Percentiles rank a stretch among this genome's conserved stretches.
Evolutionary conservation across 2,329 filamentous ascomycete genomes (phyloP).

Genomic region (Botrytis tulipae): DNA sequence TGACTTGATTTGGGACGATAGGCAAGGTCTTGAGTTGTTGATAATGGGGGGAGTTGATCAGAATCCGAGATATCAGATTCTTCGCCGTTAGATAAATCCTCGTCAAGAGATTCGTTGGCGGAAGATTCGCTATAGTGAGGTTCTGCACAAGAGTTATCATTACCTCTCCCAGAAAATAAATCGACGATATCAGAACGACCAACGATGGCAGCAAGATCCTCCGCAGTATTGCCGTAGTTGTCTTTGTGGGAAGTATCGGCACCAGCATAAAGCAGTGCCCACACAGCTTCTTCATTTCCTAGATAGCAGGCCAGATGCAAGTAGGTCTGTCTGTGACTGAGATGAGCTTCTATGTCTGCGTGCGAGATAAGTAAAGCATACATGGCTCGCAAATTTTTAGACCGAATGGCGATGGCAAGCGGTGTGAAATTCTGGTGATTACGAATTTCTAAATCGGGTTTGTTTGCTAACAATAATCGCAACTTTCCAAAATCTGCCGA

Average conservation of each 20-base stretch:
- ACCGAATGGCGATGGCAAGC: background rate
- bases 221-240: background rate
- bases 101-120: too few relatives aligned
- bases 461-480: background rate
- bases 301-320: background rate
- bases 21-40: background rate
- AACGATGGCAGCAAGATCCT: background rate
- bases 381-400: background rate
- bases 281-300: background rate
- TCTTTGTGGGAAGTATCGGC: background rate
- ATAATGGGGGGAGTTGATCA: too few relatives aligned
- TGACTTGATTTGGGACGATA: background rate
- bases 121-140: background rate
- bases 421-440: background rate
- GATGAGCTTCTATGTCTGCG: background rate
- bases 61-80: background rate
- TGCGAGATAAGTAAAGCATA: background rate
- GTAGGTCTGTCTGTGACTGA: background rate
- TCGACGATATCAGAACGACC: background rate
- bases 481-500: background rate
- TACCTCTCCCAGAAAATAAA: background rate
- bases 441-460: background rate
- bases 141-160: too few relatives aligned
- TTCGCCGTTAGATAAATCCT: background rate
- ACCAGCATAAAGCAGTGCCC: background rate